Evolutionary conservation across 1,139 yeast genomes (phyloP).

Genomic region (Sugiyamaella novakii): DNA sequence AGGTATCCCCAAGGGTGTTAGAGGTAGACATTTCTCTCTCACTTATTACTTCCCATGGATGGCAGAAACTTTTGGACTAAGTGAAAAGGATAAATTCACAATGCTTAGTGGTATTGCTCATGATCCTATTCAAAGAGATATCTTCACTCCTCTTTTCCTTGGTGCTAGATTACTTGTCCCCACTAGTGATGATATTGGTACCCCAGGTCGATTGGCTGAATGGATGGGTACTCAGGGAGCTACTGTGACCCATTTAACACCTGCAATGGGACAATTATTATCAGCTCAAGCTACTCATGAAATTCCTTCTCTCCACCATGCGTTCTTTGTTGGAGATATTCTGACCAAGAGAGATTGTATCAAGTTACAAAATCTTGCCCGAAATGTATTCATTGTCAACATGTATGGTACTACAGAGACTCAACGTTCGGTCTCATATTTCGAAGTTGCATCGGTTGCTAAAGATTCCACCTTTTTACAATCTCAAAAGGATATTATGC

Average conservation of each 20-base stretch:
- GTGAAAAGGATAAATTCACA: slow-evolving; percentile 84
- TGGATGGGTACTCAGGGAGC: slow-evolving; percentile 96
- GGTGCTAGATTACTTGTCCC: slow-evolving; percentile 95
- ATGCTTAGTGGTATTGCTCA: slow-evolving; percentile 99
- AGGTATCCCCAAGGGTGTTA: slow-evolving; percentile 97
- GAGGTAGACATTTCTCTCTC: slow-evolving; percentile 94
- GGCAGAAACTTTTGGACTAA: slow-evolving; percentile 78
- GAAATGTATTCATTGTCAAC: slow-evolving; percentile 86
- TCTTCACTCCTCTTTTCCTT: slow-evolving; percentile 93
- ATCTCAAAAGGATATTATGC: slow-evolving; percentile 91
- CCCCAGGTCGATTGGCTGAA: slow-evolving; percentile 95
- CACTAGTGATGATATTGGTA: slow-evolving; percentile 95
- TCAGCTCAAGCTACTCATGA: slow-evolving; percentile 95
- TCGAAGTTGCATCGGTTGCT: slow-evolving; percentile 75
- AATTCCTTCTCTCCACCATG: slow-evolving; percentile 86
- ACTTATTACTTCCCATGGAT: slow-evolving; percentile 99
- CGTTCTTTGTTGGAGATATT: slow-evolving; percentile 97
- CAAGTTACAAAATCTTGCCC: slow-evolving; percentile 87
- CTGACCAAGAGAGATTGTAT: slow-evolving; percentile 95
- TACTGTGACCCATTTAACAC: slow-evolving; percentile 95
- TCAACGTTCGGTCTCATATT: slow-evolving; percentile 94
- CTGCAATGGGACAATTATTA: slow-evolving; percentile 98
- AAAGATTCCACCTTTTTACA: slow-evolving; percentile 73
- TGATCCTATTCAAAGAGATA: slow-evolving; percentile 98
- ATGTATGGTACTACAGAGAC: slow-evolving; percentile 99